Percentiles rank a stretch among this genome's conserved stretches.
These are phyloP conservation scores for Biscogniauxia sp. DNA, from an alignment of 2,329 filamentous ascomycete species.

Conservation along the genomic window DNA sequence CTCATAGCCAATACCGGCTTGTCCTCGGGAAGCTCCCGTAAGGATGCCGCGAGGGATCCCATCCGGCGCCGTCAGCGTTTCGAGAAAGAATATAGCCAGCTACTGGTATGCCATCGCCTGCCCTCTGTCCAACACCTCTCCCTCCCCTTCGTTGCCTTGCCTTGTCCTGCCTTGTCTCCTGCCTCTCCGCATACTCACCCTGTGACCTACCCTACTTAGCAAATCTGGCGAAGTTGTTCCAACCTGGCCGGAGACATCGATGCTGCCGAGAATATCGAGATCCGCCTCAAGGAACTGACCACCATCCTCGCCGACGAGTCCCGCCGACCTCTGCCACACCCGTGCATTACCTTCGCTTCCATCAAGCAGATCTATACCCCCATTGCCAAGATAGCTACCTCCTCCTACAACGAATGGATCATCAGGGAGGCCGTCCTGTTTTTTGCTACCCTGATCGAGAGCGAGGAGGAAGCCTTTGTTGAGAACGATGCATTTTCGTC, in stretches of 20 bases:
- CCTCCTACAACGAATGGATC: constrained; percentile 80
- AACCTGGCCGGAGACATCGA: constrained; percentile 60
- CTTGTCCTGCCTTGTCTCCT: too few species aligned
- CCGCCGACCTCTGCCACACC: constrained; percentile 81
- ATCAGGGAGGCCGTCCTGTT: constrained; percentile 81
- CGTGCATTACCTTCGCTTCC: constrained; percentile 84
- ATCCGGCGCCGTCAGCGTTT: constrained; percentile 63
- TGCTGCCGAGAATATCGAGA: constrained; percentile 61
- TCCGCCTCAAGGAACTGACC: constrained; percentile 61
- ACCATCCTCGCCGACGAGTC: constrained; percentile 85
- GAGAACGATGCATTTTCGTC: constrained; percentile 82
- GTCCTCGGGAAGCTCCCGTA: constrained; percentile 53
- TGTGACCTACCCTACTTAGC: constrained; percentile 34
- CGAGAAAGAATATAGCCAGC: constrained; percentile 63
- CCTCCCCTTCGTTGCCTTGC: too few species aligned
- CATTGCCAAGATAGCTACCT: constrained; percentile 83
- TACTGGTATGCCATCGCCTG: constrained; percentile 47
- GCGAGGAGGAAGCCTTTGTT: constrained; percentile 92
- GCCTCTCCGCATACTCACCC: background rate
- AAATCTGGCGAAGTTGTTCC: constrained; percentile 61
- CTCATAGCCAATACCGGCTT: constrained; percentile 62
- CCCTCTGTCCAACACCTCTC: too few species aligned
- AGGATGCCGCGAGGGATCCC: constrained; percentile 61
- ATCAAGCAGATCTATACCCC: constrained; percentile 86
- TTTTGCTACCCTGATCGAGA: constrained; percentile 90